A percentile compares a stretch with the other conserved stretches of the same genome.
Evolutionary conservation across 768 basidiomycete genomes (phyloP).

Genomic region (Lentinula lateritia): DNA sequence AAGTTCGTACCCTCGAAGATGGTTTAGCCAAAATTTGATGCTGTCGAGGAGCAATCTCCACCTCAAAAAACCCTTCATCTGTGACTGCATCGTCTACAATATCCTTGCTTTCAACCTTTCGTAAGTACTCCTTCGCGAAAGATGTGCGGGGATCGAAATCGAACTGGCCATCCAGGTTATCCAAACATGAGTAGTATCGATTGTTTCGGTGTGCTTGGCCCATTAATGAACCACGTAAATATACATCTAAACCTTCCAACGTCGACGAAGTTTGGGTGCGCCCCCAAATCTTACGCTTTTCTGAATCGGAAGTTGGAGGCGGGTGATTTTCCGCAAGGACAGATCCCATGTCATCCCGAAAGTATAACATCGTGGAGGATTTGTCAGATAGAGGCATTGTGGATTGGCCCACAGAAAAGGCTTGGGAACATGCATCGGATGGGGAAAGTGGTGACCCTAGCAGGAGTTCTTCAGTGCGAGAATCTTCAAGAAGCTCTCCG

Average conservation of each 20-base stretch:
- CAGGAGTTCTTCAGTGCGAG: constrained; percentile 6
- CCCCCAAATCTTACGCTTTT: constrained; percentile 1
- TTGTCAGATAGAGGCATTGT: constrained; percentile 14
- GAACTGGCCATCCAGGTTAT: constrained; percentile 15
- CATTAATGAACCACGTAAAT: constrained; percentile 25
- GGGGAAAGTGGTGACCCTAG: constrained; percentile 11
- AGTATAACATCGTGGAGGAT: constrained; percentile 19
- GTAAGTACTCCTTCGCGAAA: constrained; percentile 11
- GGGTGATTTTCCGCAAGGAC: background rate
- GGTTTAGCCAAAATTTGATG: background rate
- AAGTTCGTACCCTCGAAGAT: background rate
- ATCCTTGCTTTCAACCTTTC: background rate
- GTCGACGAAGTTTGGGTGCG: constrained; percentile 32
- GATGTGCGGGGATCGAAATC: constrained; percentile 18
- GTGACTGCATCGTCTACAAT: constrained; percentile 6
- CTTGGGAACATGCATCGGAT: constrained; percentile 22
- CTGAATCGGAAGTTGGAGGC: background rate
- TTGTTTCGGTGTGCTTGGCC: constrained; percentile 19
- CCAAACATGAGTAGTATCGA: constrained; percentile 23
- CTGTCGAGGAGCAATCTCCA: background rate
- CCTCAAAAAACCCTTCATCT: constrained; percentile 14
- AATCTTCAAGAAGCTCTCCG: constrained; percentile 33
- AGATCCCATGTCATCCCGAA: constrained; percentile 19
- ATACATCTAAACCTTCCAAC: constrained; percentile 31
- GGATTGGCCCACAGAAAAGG: constrained; percentile 19